A percentile compares a stretch with the other conserved stretches of the same genome.
phyloP scores from a whole-genome alignment of 768 basidiomycete genomes.

The Boletus coccyginus region DNA sequence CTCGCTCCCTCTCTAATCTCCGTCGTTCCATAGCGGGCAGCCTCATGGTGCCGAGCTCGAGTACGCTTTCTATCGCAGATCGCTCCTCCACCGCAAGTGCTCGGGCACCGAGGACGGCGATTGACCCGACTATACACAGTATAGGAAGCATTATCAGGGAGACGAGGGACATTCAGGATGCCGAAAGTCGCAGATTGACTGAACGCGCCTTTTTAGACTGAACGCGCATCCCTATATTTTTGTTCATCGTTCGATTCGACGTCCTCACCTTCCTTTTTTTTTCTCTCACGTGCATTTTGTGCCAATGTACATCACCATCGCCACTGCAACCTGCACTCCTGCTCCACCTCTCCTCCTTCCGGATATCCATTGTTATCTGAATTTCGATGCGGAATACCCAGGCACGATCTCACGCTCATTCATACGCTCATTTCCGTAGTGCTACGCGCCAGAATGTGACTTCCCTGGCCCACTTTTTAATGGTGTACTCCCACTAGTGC shows the following conservation, averaged over 20 bases:
- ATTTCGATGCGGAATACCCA: constrained; percentile 1
- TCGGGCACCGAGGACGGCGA: constrained; percentile 36
- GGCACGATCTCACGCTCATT: constrained; percentile 13
- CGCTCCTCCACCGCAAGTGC: constrained; percentile 40
- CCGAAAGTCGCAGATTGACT: constrained; percentile 64
- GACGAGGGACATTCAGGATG: constrained; percentile 57
- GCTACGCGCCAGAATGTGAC: background rate
- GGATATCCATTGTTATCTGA: constrained; percentile 7
- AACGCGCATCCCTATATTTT: constrained; percentile 9
- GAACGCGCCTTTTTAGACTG: constrained; percentile 65
- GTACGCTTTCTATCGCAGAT: constrained; percentile 21
- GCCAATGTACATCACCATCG: constrained; percentile 1
- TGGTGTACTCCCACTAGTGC: constrained; percentile 1
- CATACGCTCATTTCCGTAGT: constrained; percentile 7
- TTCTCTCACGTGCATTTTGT: constrained; percentile 1
- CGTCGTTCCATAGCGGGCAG: constrained; percentile 44
- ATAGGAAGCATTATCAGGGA: constrained; percentile 54
- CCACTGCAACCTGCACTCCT: background rate
- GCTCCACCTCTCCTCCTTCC: background rate
- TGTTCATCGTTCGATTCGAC: background rate
- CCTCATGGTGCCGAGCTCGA: constrained; percentile 18
- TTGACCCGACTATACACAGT: constrained; percentile 60
- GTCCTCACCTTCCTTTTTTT: background rate
- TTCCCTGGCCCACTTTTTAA: background rate
- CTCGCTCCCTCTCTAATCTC: constrained; percentile 42